Evolutionary conservation across 2,329 filamentous ascomycete genomes (phyloP), one percentile per base, ranked within the genome.

Genomic region (Fonsecaea pedrosoi): DNA sequence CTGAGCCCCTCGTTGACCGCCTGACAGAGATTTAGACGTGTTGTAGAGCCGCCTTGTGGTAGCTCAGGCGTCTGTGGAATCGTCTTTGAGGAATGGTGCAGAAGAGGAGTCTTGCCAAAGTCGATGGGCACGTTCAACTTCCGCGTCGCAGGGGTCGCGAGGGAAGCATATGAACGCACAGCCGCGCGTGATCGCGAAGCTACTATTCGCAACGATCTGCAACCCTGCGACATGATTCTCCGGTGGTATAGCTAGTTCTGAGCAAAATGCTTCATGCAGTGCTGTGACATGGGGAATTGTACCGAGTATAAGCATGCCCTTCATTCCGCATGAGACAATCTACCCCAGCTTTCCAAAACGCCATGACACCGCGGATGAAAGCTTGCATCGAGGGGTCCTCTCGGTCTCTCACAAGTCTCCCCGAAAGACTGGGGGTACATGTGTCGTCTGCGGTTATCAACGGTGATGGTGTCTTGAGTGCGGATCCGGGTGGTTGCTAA

Each of bases 1-100:
- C 90, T 87, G 32, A 99, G 84, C 7, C 94, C 94, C 71, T 94
- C 89, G 77, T 98, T 98, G 82, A 99, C 88, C 57, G 95, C 90
- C 78, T 96, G 92, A 82, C 94, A 97, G 50, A 97, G 86, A 79
- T 98, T 98, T 85, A 96, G 13, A 3, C 60, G 50, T 25, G 60
- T 48, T 13, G 38, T 18, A n/a, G 57, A 50, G 30, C 57, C 40
- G 13, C 30, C 38, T 15, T 45, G 38, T 8, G 57, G 57, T 9
- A 60, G 57, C 5, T 21, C 57, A 37, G 57, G n/a, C 25, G 21
- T 50, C 2, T 48, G 25, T 21, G 57, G 5, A 37, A 60, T 35
- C 7, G 40, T 48, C 34, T 50, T 60, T 6, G 38, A 7, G 25
- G 38, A 48, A 10, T 60, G 57, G n/a, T 60, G 42, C 13, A 60